Base-by-base conservation (phyloP, 306 rosid genomes). In the Acacia confusa region DNA sequence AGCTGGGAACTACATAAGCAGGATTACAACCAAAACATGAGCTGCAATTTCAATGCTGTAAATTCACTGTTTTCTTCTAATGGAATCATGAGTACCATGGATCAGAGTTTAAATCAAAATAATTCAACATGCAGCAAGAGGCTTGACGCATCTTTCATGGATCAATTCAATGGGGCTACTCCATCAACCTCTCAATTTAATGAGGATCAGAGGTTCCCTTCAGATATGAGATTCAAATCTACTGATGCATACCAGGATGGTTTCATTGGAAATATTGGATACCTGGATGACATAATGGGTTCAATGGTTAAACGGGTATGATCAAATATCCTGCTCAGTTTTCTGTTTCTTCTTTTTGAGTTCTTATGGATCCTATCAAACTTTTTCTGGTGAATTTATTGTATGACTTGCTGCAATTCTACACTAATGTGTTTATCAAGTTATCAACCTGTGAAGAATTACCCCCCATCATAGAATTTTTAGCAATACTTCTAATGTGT, bases 221-320 rank as follows among this genome's bases (percentile, higher is more conserved):
- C 79, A 15, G 86, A 80, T 45, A 24, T 40, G 48, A 82, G 36
- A 44, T 80, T 73, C 72, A 84, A 83, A 82, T 74, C 78, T 27
- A 74, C 74, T 66, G 90, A 86, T 44, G 82, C 89, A 75, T 74
- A 79, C 85, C 89, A 47, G 22, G 90, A 84, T 78, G 90, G 77
- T 69, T 79, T 86, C 32, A 22, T 75, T 81, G 87, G 72, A 48
- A 85, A 86, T 69, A 75, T 69, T 45, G 91, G 38, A 14, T 82
- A 89, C 1, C 70, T 91, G 81, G 93, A 92, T 79, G 94, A 92
- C 77, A 83, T 91, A 70, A 83, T 85, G 80, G 72, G 32, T 60
- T 58, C 88, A 25, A 82, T 90, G 77, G 78, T 75, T 79, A 86
- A 78, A 82, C 84, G 50, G 93, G 93, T 90, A 93, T 77, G 85